A percentile compares a stretch with the other conserved stretches of the same genome.
These are phyloP conservation scores for Podospora comata DNA, from an alignment of 495 filamentous ascomycete genomes.

Conservation along the genomic window DNA sequence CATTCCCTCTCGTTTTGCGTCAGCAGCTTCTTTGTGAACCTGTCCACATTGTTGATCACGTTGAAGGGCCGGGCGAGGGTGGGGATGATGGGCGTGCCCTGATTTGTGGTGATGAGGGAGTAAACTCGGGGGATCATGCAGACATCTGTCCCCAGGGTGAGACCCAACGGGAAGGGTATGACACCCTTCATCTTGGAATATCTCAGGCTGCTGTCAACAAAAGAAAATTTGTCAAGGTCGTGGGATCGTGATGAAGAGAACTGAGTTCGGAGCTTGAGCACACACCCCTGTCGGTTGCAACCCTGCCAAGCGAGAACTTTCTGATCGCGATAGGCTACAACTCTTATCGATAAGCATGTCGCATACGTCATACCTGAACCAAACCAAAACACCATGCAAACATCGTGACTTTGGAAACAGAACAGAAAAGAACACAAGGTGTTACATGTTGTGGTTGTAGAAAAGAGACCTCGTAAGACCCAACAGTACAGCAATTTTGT, in stretches of 20 bases:
- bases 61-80: not conserved
- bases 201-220: not conserved
- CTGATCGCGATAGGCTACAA: not conserved
- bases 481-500: not conserved
- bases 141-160: not conserved
- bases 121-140: not conserved
- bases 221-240: not conserved
- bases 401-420: not conserved
- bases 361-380: not conserved
- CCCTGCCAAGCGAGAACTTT: not conserved
- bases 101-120: not conserved
- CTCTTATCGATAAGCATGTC: not conserved
- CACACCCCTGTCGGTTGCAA: not conserved
- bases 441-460: not conserved
- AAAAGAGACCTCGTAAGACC: not conserved
- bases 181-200: not conserved
- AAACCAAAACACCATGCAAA: not conserved
- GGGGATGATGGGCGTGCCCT: not conserved
- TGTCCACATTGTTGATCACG: not conserved
- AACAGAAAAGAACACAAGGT: not conserved
- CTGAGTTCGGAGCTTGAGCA: slow-evolving; percentile 1
- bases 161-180: not conserved
- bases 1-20: not conserved
- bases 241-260: not conserved
- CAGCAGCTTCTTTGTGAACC: not conserved